phyloP scores from a whole-genome alignment of 2,329 filamentous ascomycete species.

The Aureobasidium sp. region DNA sequence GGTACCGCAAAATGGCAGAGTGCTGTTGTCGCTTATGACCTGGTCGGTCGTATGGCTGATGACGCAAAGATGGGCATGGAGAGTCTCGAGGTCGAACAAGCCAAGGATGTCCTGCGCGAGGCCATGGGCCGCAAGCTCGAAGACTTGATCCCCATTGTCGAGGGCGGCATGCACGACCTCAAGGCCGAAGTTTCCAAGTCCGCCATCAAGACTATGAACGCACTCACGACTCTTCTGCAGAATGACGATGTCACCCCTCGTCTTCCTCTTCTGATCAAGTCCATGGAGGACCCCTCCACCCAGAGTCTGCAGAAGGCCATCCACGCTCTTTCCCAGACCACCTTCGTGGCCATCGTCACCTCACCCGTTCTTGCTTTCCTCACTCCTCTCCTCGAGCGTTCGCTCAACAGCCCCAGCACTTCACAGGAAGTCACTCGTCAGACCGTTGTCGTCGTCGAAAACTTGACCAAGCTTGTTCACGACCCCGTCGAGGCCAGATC shows the following conservation, averaged over 20 bases:
- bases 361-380: conserved; percentile 91
- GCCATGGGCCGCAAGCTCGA: conserved; percentile 85
- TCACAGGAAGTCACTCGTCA: conserved; percentile 91
- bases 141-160: conserved; percentile 80
- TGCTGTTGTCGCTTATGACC: conserved; percentile 73
- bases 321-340: conserved; percentile 91
- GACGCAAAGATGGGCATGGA: conserved; percentile 84
- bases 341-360: conserved; percentile 94
- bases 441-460: conserved; percentile 94
- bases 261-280: conserved; percentile 85
- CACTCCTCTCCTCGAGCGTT: conserved; percentile 88
- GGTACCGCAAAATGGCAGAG: conserved; percentile 96
- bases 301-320: conserved; percentile 92
- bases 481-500: conserved; percentile 89
- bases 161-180: conserved; percentile 91
- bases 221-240: conserved; percentile 78
- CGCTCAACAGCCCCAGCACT: conserved; percentile 83
- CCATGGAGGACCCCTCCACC: conserved; percentile 88
- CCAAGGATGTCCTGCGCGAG: conserved; percentile 85
- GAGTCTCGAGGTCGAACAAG: conserved; percentile 73
- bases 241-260: conserved; percentile 95
- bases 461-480: conserved; percentile 95
- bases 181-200: conserved; percentile 83
- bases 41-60: conserved; percentile 89
- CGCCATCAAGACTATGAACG: conserved; percentile 85